A percentile compares a stretch with the other conserved stretches of the same genome.
phyloP scores from a whole-genome alignment of 352 stramenopile species.

The Pythium phragmiticola region DNA sequence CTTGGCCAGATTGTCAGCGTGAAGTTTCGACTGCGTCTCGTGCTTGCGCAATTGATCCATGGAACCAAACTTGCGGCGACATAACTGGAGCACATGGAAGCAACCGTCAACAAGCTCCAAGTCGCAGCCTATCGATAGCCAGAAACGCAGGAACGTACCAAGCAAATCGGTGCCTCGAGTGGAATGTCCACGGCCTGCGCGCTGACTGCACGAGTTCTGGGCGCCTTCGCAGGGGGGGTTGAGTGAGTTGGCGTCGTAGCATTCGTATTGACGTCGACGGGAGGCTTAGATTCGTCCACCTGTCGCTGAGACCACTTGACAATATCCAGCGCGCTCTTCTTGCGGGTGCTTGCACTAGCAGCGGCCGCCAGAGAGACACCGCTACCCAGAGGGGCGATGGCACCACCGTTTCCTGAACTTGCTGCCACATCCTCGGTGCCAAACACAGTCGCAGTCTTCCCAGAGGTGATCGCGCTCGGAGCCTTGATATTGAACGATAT shows the following conservation, averaged over 20 bases:
- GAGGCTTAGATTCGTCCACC: slow-evolving; percentile 23
- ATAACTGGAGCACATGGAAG: slow-evolving; percentile 43
- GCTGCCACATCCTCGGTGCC: not conserved
- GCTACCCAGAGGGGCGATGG: not conserved
- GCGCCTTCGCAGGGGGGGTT: not conserved
- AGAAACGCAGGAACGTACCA: slow-evolving; percentile 42
- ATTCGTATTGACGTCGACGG: not conserved
- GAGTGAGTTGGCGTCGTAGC: too few relatives aligned
- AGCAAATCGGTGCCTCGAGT: slow-evolving; percentile 69
- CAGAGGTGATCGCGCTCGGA: not conserved
- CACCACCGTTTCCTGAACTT: not conserved
- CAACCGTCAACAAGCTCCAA: not conserved
- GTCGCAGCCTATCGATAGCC: not conserved
- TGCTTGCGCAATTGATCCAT: slow-evolving; percentile 76
- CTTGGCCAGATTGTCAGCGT: slow-evolving; percentile 75
- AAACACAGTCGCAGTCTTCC: slow-evolving; percentile 19
- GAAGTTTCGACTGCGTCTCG: slow-evolving; percentile 73
- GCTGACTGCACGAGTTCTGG: not conserved
- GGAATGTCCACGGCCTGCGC: slow-evolving; percentile 45
- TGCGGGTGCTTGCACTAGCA: slow-evolving; percentile 43
- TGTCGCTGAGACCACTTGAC: slow-evolving; percentile 77
- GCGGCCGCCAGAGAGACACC: slow-evolving; percentile 21
- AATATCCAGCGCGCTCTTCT: slow-evolving; percentile 78
- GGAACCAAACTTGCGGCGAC: slow-evolving; percentile 76
- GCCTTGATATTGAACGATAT: slow-evolving; percentile 67